phyloP scores from a whole-genome alignment of 2,329 filamentous ascomycete species.

The Penicillium sp. region DNA sequence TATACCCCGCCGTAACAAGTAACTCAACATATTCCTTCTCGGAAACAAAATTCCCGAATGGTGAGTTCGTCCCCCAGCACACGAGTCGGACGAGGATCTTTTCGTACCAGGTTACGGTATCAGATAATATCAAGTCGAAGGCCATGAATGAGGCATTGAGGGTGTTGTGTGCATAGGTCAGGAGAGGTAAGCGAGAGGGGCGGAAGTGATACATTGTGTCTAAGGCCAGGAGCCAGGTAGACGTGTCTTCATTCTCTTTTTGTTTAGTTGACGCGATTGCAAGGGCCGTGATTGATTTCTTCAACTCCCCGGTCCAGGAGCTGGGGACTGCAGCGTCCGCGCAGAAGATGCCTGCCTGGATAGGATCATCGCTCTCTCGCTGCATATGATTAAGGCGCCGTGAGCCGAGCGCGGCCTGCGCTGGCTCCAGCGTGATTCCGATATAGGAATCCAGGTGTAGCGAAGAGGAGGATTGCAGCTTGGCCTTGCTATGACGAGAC shows the following conservation, averaged over 20 bases:
- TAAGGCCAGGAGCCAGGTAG: slow-evolving; percentile 54
- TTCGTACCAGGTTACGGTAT: slow-evolving; percentile 24
- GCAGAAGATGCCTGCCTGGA: slow-evolving; percentile 39
- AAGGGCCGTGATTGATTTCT: slow-evolving; percentile 8
- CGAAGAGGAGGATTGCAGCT: neutral
- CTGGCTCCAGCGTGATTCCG: slow-evolving; percentile 52
- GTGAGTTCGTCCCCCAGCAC: slow-evolving; percentile 50
- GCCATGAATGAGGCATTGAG: slow-evolving; percentile 53
- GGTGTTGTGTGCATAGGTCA: slow-evolving; percentile 41
- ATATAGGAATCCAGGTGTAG: neutral
- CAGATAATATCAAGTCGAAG: slow-evolving; percentile 52
- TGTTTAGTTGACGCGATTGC: neutral
- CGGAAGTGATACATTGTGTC: slow-evolving; percentile 59
- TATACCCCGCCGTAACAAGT: slow-evolving; percentile 51
- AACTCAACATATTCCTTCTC: slow-evolving; percentile 46
- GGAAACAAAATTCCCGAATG: slow-evolving; percentile 50
- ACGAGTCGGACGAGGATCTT: slow-evolving; percentile 41
- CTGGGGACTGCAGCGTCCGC: slow-evolving; percentile 51
- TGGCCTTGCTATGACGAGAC: neutral
- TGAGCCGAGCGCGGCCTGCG: slow-evolving; percentile 43
- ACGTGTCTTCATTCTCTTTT: neutral
- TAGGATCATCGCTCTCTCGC: neutral
- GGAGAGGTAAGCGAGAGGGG: slow-evolving; percentile 50
- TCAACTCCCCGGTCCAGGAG: slow-evolving; percentile 40
- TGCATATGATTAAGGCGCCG: slow-evolving; percentile 9